Base-by-base conservation (phyloP, 2,329 filamentous ascomycete genomes). In the Aplosporella prunicola region DNA sequence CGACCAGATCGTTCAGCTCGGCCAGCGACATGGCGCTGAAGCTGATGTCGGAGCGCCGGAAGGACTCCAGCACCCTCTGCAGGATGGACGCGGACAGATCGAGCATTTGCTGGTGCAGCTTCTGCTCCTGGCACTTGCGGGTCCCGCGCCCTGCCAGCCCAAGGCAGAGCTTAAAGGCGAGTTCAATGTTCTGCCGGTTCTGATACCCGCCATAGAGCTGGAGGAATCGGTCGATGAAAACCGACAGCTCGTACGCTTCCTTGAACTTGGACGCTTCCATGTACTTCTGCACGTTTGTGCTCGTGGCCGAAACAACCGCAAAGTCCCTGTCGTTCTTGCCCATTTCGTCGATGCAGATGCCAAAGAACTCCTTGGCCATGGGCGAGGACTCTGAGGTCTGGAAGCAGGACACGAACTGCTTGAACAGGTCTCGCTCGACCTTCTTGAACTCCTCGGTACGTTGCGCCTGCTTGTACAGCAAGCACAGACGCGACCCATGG, bases 1-100 rank as follows among this genome's bases (percentile, higher is more conserved):
- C 53, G n/a, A 64, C 60, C n/a, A 69, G 45, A 18, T 54, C 55
- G 47, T 63, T 65, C n/a, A 68, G 45, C 31, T 67, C 56, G 15
- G 50, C 47, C 11, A 50, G 48, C 18, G 66, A 51, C 31, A 68
- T 51, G 26, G 60, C 55, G 13, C 61, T 56, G 17, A 67, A 51
- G 45, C 63, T 62, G 47, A 68, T 57, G 24, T 63, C 58, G 26
- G 61, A 46, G 3, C 51, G 53, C 33, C 52, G 51, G 44, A 63
- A 52, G 32, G 64, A 58, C 2, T 52, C 48, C 2, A 68, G 47
- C 2, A 62, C 60, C 34, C 62, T 57, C 42, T 55, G 52, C 25
- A 67, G 52, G 31, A 68, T 67, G 11, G 48, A 45, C 13, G 53
- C 53, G 2, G 63, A 65, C 1, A 61, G 51, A 3, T 55, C 46